Percentiles rank a stretch among this genome's conserved stretches.
These are phyloP conservation scores for Candida dendrica DNA, from an alignment of 805 yeast genomes.

Conservation along the genomic window DNA sequence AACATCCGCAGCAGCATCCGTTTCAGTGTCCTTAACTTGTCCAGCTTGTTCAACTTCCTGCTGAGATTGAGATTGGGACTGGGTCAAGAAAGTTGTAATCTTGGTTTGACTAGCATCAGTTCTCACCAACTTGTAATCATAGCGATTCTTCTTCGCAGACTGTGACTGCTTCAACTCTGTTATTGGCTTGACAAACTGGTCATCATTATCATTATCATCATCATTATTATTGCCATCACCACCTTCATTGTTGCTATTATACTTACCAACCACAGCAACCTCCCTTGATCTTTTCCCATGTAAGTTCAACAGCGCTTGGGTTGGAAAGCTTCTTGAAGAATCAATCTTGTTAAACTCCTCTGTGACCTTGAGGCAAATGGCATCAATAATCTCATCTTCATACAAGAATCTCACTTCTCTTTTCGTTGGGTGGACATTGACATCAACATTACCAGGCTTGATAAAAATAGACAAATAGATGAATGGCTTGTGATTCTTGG, in stretches of 20 bases:
- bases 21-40: no score
- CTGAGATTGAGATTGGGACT: not conserved
- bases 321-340: constrained; percentile 57
- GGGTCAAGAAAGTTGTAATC: constrained; percentile 30
- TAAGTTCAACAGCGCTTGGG: constrained; percentile 44
- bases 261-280: no score
- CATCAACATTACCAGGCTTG: constrained; percentile 70
- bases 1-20: no score
- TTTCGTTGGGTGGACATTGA: constrained; percentile 93
- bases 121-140: constrained; percentile 63
- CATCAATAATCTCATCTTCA: constrained; percentile 79
- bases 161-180: not conserved
- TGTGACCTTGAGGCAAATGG: constrained; percentile 43
- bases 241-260: no score
- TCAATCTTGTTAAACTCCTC: constrained; percentile 49
- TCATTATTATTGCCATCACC: no score
- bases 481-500: constrained; percentile 74
- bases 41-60: no score
- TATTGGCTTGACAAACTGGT: not conserved
- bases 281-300: constrained; percentile 14
- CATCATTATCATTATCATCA: constrained; percentile 6
- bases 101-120: constrained; percentile 63
- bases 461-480: constrained; percentile 67
- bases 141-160: constrained; percentile 22
- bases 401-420: constrained; percentile 79